Percentiles rank a stretch among this genome's conserved stretches.
phyloP scores from a whole-genome alignment of 2,329 filamentous ascomycete species.

The Exophiala xenobiotica region DNA sequence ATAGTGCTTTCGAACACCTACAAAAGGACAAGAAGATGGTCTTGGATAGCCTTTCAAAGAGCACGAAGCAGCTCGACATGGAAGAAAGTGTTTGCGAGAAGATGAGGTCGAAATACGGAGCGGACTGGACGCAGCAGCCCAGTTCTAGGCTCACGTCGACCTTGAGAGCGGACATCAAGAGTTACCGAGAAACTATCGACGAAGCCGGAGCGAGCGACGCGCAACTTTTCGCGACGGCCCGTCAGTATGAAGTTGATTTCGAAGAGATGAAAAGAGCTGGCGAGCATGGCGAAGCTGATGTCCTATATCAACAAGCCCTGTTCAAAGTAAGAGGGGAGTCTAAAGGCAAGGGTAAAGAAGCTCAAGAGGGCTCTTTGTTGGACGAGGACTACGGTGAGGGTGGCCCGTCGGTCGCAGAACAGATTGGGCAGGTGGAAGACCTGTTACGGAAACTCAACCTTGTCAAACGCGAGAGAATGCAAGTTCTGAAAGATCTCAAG shows the following conservation, averaged over 20 bases:
- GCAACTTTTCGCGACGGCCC: conserved; percentile 77
- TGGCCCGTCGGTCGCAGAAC: conserved; percentile 76
- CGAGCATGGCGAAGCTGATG: conserved; percentile 80
- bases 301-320: conserved; percentile 83
- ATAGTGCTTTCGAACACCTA: conserved; percentile 74
- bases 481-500: conserved; percentile 94
- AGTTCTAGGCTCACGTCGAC: conserved; percentile 87
- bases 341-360: conserved; percentile 57
- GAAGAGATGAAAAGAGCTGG: conserved; percentile 92
- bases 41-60: conserved; percentile 69
- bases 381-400: conserved; percentile 88
- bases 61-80: conserved; percentile 87
- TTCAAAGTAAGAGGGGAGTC: conserved; percentile 68
- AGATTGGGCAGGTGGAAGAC: conserved; percentile 85
- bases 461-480: conserved; percentile 85
- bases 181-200: conserved; percentile 83
- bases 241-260: conserved; percentile 84
- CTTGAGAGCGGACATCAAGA: conserved; percentile 79
- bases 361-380: conserved; percentile 73
- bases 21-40: conserved; percentile 76
- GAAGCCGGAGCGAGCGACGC: conserved; percentile 85
- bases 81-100: conserved; percentile 98
- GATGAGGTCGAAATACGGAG: conserved; percentile 96
- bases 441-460: conserved; percentile 86
- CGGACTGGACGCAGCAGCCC: conserved; percentile 95